Conservation (phyloP, 495 filamentous ascomycete species). For the Talaromyces proteolyticus region DNA sequence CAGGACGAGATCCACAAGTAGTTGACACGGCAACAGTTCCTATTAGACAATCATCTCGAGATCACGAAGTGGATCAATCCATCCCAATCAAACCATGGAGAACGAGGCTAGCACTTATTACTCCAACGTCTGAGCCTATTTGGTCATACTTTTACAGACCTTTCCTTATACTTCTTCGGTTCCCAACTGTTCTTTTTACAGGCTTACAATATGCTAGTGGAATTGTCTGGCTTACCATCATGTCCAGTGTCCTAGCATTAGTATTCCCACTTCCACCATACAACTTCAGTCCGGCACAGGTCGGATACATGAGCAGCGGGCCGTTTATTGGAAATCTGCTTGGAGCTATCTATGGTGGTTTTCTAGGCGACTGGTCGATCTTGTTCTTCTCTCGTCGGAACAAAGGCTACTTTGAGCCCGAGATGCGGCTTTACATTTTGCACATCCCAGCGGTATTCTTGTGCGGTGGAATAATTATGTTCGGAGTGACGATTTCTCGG, state of each 20-base stretch:
- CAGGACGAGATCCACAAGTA: no score
- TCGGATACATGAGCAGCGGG: conserved; percentile 34
- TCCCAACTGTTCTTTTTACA: conserved; percentile 35
- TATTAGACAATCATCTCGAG: background rate
- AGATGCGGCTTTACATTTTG: conserved; percentile 35
- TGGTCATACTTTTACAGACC: conserved; percentile 30
- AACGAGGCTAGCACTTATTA: conserved; percentile 17
- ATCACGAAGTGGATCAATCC: conserved; percentile 17
- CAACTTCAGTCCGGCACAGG: conserved; percentile 28
- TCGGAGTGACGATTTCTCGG: conserved; percentile 21
- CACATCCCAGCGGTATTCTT: conserved; percentile 17
- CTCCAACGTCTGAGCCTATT: conserved; percentile 22
- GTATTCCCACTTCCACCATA: conserved; percentile 36
- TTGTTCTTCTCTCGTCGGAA: conserved; percentile 29
- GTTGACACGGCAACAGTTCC: conserved; percentile 5
- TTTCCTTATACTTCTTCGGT: conserved; percentile 20
- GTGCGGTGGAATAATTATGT: conserved; percentile 26
- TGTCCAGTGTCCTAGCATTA: conserved; percentile 21
- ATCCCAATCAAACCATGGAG: conserved; percentile 20
- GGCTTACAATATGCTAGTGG: conserved; percentile 31
- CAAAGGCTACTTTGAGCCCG: conserved; percentile 35
- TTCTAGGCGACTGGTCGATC: conserved; percentile 34
- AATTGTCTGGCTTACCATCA: conserved; percentile 29
- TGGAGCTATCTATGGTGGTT: conserved; percentile 29
- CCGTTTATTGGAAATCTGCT: conserved; percentile 35